phyloP scores from a whole-genome alignment of 2,329 filamentous ascomycete species.

The Scolecobasidium constrictum region DNA sequence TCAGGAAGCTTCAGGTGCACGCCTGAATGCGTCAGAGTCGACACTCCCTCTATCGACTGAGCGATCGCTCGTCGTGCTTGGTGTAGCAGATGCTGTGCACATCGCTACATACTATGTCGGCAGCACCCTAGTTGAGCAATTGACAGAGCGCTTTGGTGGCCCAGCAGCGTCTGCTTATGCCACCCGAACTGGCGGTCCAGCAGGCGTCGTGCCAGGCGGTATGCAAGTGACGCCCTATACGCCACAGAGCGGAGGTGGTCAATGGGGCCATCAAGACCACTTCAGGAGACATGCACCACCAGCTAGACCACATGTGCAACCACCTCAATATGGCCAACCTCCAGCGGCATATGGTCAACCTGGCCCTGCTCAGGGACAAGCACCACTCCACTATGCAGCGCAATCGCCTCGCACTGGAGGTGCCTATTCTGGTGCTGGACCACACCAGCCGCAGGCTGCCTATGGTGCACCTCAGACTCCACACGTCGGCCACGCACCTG shows the following conservation, averaged over 20 bases:
- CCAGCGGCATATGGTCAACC: constrained; percentile 35
- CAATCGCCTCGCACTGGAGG: constrained; percentile 52
- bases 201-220: constrained; percentile 86
- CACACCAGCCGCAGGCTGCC: constrained; percentile 60
- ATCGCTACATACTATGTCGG: constrained; percentile 98
- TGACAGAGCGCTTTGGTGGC: constrained; percentile 92
- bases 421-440: constrained; percentile 68
- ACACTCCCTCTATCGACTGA: constrained; percentile 92
- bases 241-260: constrained; percentile 83
- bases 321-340: constrained; percentile 58
- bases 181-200: constrained; percentile 83
- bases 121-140: constrained; percentile 92
- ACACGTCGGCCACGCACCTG: constrained; percentile 26
- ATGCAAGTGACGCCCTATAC: constrained; percentile 99
- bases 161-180: constrained; percentile 96
- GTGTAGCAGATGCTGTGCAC: constrained; percentile 94
- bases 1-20: constrained; percentile 91
- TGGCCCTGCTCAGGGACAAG: constrained; percentile 36
- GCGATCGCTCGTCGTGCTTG: constrained; percentile 93
- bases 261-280: constrained; percentile 83
- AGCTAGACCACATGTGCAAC: constrained; percentile 63
- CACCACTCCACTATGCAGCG: constrained; percentile 69
- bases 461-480: constrained; percentile 52
- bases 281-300: constrained; percentile 54
- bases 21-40: constrained; percentile 91